Evolutionary conservation across 2,329 filamentous ascomycete species (phyloP).

Genomic region (Trichophyton mentagrophytes): DNA sequence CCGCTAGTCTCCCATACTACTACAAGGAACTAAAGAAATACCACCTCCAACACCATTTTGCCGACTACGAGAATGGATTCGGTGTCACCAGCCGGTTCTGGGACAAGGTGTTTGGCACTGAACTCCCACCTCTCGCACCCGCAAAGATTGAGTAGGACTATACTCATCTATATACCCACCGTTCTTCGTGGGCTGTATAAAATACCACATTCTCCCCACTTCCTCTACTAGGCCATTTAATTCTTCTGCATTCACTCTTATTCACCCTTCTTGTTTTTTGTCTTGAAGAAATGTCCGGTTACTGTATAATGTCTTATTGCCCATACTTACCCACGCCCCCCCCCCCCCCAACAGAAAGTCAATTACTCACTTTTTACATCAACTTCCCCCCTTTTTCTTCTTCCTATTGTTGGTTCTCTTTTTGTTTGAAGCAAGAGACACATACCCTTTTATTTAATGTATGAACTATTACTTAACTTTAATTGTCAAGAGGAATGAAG

Average conservation of each 20-base stretch:
- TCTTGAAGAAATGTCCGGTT: not conserved
- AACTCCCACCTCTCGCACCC: conserved; percentile 42
- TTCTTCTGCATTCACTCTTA: not conserved
- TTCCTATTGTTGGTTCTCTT: not conserved
- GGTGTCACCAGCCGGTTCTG: conserved; percentile 94
- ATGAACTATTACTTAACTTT: not conserved
- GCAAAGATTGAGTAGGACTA: conserved; percentile 24
- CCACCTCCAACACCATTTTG: conserved; percentile 92
- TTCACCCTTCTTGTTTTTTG: not conserved
- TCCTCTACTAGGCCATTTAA: not conserved
- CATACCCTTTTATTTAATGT: not conserved
- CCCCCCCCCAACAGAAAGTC: not conserved
- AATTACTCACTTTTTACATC: not conserved
- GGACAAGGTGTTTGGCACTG: conserved; percentile 84
- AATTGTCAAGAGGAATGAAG: not conserved
- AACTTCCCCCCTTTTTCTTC: not conserved
- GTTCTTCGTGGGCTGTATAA: not conserved
- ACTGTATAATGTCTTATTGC: not conserved
- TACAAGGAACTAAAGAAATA: conserved; percentile 94
- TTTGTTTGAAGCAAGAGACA: not conserved
- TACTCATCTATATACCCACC: not conserved
- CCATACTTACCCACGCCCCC: not conserved
- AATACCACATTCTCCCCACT: not conserved
- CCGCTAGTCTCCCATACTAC: conserved; percentile 59
- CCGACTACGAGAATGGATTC: conserved; percentile 94